phyloP scores from a whole-genome alignment of 1,284 basidiomycete species.

The Moesziomyces aphidis region DNA sequence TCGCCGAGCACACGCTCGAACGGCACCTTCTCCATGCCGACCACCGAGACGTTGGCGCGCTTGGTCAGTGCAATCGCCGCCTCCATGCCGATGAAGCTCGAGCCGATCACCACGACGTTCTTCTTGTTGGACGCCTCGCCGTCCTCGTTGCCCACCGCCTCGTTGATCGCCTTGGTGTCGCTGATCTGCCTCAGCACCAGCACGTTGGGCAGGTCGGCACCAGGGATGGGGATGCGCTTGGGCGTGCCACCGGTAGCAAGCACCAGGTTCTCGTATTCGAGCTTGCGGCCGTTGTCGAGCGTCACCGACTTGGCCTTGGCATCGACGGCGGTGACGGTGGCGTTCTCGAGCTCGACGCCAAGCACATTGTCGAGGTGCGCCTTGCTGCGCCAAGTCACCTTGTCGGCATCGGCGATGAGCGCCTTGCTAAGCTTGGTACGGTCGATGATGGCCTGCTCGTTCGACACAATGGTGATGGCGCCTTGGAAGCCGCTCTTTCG shows the following conservation, averaged over 20 bases:
- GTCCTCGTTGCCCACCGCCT: conserved; percentile 71
- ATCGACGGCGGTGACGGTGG: conserved; percentile 62
- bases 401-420: conserved; percentile 80
- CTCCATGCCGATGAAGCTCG: conserved; percentile 95
- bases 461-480: conserved; percentile 81
- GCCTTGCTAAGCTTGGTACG: conserved; percentile 91
- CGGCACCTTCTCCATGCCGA: conserved; percentile 86
- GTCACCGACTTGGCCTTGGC: conserved; percentile 48
- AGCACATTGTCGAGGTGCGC: conserved; percentile 84
- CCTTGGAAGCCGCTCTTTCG: conserved; percentile 84
- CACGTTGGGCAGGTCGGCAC: conserved; percentile 81
- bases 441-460: conserved; percentile 87
- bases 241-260: conserved; percentile 69
- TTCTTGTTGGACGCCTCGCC: conserved; percentile 69
- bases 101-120: conserved; percentile 85
- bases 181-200: conserved; percentile 79
- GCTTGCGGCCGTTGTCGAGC: conserved; percentile 67
- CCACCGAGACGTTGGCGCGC: conserved; percentile 78
- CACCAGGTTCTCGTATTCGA: conserved; percentile 68
- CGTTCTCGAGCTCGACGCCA: conserved; percentile 79
- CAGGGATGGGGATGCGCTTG: conserved; percentile 80
- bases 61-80: conserved; percentile 80
- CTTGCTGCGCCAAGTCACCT: conserved; percentile 79
- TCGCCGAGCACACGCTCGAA: conserved; percentile 85
- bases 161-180: conserved; percentile 81